phyloP scores from a whole-genome alignment of 257 asterid genomes.

The Gynochthodes officinalis region DNA sequence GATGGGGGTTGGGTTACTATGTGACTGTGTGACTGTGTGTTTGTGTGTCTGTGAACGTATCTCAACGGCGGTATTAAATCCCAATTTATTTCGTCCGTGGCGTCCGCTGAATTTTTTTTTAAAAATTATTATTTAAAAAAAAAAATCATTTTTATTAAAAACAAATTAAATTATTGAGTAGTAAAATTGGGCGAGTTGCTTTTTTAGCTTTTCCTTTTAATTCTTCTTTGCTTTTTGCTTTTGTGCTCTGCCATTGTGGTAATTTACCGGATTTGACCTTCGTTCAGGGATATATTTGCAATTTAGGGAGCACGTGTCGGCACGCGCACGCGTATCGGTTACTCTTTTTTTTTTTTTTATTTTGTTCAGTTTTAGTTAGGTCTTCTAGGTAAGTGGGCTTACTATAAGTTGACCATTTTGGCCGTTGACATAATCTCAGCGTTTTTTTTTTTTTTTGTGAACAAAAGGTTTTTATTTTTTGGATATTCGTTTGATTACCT shows the following conservation, averaged over 20 bases:
- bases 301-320: background rate
- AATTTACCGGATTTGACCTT: constrained; percentile 9
- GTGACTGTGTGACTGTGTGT: constrained; percentile 16
- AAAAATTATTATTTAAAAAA: no score
- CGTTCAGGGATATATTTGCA: background rate
- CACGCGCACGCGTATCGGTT: background rate
- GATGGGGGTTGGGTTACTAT: constrained; percentile 5
- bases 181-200: constrained; percentile 1
- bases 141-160: background rate
- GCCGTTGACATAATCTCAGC: background rate
- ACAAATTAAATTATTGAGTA: background rate
- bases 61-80: constrained; percentile 27
- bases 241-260: background rate
- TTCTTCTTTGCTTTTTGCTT: background rate
- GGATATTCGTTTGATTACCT: no score
- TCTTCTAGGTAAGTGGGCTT: constrained; percentile 2
- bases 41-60: constrained; percentile 26
- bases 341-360: no score
- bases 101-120: constrained; percentile 31
- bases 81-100: constrained; percentile 23
- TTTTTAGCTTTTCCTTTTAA: background rate
- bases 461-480: no score
- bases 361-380: background rate
- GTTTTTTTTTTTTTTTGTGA: no score
- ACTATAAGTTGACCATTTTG: constrained; percentile 3